Conservation (phyloP, 2,329 filamentous ascomycete species). For the Aspergillus bombycis region DNA sequence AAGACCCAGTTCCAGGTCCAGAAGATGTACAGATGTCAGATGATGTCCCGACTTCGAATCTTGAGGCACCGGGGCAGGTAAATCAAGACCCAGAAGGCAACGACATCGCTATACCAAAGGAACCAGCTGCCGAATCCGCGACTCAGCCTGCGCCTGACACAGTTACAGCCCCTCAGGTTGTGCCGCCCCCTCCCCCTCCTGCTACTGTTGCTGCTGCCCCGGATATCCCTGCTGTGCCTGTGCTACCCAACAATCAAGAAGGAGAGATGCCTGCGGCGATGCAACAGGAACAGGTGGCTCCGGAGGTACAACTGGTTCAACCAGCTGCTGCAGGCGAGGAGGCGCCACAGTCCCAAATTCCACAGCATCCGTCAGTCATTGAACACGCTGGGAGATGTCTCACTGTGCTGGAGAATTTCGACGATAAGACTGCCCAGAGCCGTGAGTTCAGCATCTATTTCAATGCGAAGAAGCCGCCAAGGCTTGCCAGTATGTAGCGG, state of each 20-base stretch:
- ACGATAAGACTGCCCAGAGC: conserved; percentile 57
- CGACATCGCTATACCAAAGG: not conserved
- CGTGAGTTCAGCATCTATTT: conserved; percentile 61
- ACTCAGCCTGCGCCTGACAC: not conserved
- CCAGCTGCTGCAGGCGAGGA: conserved; percentile 19
- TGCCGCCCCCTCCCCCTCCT: not conserved
- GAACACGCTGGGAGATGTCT: conserved; percentile 60
- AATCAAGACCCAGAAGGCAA: conserved; percentile 2
- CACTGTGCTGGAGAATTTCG: conserved; percentile 62
- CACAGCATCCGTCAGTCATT: conserved; percentile 42
- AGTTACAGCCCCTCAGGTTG: not conserved
- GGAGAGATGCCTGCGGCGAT: conserved; percentile 1
- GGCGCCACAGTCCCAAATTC: conserved; percentile 29
- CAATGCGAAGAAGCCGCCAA: conserved; percentile 52
- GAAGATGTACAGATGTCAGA: conserved; percentile 2
- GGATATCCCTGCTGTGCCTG: not conserved
- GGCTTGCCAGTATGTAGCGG: conserved; percentile 49
- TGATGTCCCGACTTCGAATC: conserved; percentile 2
- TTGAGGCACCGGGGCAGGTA: conserved; percentile 1
- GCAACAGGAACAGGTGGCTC: conserved; percentile 14
- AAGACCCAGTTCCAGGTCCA: not conserved
- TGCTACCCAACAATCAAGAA: conserved; percentile 10
- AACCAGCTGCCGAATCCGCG: not conserved
- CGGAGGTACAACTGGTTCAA: conserved; percentile 24
- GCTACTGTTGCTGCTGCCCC: not conserved